These are phyloP conservation scores for Mycena alexandri DNA, from an alignment of 768 basidiomycete genomes.

Conservation along the genomic window DNA sequence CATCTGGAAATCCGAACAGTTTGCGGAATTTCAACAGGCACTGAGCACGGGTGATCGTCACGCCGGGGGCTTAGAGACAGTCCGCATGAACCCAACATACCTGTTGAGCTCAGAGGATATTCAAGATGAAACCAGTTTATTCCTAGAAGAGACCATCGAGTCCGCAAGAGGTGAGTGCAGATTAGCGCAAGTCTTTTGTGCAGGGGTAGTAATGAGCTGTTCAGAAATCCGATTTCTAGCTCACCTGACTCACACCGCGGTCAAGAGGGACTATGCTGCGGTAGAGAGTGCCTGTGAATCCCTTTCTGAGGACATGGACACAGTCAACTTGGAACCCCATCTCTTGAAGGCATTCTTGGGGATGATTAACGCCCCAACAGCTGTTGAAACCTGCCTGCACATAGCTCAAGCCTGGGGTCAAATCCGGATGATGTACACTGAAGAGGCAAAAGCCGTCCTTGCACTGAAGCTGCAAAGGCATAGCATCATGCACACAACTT, in stretches of 20 bases:
- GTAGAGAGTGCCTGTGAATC: not conserved
- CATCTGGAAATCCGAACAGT: no score
- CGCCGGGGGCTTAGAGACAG: no score
- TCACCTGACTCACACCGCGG: not conserved
- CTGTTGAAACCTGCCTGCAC: slow-evolving; percentile 6
- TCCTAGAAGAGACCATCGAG: no score
- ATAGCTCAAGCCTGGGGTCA: slow-evolving; percentile 1
- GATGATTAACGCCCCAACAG: not conserved
- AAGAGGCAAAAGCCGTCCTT: not conserved
- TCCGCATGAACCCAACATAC: no score
- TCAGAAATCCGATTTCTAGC: not conserved
- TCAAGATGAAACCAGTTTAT: no score
- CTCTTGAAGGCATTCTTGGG: slow-evolving; percentile 1
- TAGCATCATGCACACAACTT: slow-evolving; percentile 16
- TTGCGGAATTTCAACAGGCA: no score
- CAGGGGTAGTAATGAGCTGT: no score
- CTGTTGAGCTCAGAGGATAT: no score
- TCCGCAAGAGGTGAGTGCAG: no score
- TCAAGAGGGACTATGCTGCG: not conserved
- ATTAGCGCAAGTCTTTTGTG: no score
- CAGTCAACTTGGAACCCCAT: not conserved
- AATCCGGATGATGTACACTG: not conserved
- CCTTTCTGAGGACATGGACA: not conserved
- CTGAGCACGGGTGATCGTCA: no score
- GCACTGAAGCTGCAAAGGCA: slow-evolving; percentile 1